phyloP scores from a whole-genome alignment of 2,329 filamentous ascomycete species.

The Zymoseptoria brevis region DNA sequence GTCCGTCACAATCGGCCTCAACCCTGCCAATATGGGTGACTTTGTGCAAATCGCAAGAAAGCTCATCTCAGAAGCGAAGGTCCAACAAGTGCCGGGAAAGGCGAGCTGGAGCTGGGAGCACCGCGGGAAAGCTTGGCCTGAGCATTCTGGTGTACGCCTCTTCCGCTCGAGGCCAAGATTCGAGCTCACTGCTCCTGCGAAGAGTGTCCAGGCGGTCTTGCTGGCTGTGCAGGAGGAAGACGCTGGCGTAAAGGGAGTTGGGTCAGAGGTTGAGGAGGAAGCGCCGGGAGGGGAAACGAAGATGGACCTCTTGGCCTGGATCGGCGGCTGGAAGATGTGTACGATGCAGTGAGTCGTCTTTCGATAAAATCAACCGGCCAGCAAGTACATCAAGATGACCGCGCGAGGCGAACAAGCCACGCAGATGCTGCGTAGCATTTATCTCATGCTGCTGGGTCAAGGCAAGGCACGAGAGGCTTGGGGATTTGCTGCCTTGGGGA shows the following conservation, averaged over 20 bases:
- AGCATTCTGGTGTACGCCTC: neutral
- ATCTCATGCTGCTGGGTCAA: neutral
- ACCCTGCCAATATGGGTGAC: neutral
- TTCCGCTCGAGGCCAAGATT: neutral
- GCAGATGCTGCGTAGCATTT: neutral
- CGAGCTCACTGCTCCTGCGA: neutral
- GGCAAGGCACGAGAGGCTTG: neutral
- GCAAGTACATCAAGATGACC: neutral
- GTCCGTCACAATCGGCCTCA: neutral
- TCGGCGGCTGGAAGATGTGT: neutral
- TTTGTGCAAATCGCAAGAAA: neutral
- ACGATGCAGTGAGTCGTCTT: neutral
- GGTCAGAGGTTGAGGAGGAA: too few relatives aligned
- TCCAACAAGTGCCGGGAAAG: neutral
- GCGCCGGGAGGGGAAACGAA: neutral
- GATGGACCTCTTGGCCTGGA: neutral
- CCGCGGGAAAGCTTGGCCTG: neutral
- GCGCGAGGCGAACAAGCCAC: too few relatives aligned
- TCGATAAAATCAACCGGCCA: neutral
- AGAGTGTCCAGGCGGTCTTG: too few relatives aligned
- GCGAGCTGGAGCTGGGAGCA: neutral
- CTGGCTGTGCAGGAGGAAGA: too few relatives aligned
- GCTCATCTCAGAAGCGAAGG: neutral
- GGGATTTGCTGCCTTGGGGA: neutral
- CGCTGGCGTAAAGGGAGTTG: too few relatives aligned